Conservation (phyloP, 768 basidiomycete species). For the Calocybe indica region DNA sequence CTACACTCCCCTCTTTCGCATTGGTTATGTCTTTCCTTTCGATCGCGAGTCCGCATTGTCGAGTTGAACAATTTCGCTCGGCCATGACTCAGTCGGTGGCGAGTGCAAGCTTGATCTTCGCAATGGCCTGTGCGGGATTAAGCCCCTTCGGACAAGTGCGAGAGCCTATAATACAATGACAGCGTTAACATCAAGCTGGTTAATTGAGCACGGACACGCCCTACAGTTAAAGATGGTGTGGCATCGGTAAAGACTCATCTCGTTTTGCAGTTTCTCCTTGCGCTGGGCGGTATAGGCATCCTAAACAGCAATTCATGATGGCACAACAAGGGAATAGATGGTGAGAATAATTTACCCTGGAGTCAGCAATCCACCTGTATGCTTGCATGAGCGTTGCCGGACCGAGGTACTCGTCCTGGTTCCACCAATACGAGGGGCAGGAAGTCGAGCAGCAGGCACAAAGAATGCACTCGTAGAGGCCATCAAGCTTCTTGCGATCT, state of each 20-base stretch:
- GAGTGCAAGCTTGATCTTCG: slow-evolving; percentile 89
- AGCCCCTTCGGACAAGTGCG: slow-evolving; percentile 97
- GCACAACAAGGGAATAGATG: background rate
- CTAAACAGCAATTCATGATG: slow-evolving; percentile 23
- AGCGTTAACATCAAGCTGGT: background rate
- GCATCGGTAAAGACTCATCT: slow-evolving; percentile 94
- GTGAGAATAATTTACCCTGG: slow-evolving; percentile 51
- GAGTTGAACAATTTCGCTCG: no score
- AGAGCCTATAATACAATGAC: slow-evolving; percentile 44
- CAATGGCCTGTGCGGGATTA: slow-evolving; percentile 89
- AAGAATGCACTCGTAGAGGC: slow-evolving; percentile 96
- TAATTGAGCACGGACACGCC: slow-evolving; percentile 14
- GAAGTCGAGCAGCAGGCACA: slow-evolving; percentile 97
- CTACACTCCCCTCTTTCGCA: background rate
- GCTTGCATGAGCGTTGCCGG: slow-evolving; percentile 96
- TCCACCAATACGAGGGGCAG: slow-evolving; percentile 99
- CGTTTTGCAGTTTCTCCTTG: slow-evolving; percentile 91
- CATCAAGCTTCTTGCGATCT: slow-evolving; percentile 92
- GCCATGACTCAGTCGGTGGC: slow-evolving; percentile 50
- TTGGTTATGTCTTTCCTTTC: background rate
- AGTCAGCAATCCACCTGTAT: slow-evolving; percentile 98
- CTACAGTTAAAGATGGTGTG: slow-evolving; percentile 97
- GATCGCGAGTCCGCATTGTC: background rate
- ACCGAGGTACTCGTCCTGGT: slow-evolving; percentile 96
- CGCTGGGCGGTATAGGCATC: slow-evolving; percentile 75